phyloP scores from a whole-genome alignment of 768 basidiomycete species.

The Mycena belliarum region DNA sequence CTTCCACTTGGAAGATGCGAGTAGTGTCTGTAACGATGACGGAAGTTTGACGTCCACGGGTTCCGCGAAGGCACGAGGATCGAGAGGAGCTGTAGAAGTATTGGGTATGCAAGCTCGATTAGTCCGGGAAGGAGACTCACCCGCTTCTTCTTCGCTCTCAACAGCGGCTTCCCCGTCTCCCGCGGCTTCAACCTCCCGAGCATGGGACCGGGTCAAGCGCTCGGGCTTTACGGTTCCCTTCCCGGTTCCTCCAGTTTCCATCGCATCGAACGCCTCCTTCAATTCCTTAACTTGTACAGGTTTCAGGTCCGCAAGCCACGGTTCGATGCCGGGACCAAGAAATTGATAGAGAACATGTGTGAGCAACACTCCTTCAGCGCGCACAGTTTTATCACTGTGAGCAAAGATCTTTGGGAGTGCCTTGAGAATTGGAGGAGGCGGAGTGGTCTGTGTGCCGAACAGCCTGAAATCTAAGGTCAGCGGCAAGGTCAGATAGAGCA shows the following conservation, averaged over 20 bases:
- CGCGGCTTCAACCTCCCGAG: slow-evolving; percentile 64
- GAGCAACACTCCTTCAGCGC: slow-evolving; percentile 85
- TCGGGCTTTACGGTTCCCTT: slow-evolving; percentile 81
- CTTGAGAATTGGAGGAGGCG: slow-evolving; percentile 82
- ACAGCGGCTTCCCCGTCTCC: slow-evolving; percentile 38
- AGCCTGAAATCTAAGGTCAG: slow-evolving; percentile 42
- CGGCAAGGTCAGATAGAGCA: slow-evolving; percentile 1
- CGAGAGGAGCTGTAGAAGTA: slow-evolving; percentile 53
- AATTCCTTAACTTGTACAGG: slow-evolving; percentile 96
- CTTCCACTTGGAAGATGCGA: slow-evolving; percentile 97
- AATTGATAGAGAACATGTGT: slow-evolving; percentile 80
- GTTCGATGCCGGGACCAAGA: slow-evolving; percentile 81
- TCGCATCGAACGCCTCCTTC: slow-evolving; percentile 81
- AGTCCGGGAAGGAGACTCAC: slow-evolving; percentile 33
- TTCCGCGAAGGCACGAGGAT: slow-evolving; percentile 81
- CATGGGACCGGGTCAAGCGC: slow-evolving; percentile 73
- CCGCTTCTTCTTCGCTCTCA: slow-evolving; percentile 42
- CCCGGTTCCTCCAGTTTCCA: slow-evolving; percentile 86
- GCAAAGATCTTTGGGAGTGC: slow-evolving; percentile 89
- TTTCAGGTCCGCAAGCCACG: slow-evolving; percentile 87
- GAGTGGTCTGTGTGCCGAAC: slow-evolving; percentile 78
- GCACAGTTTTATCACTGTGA: slow-evolving; percentile 93
- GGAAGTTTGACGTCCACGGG: slow-evolving; percentile 85
- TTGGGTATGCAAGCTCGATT: slow-evolving; percentile 7
- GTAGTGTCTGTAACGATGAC: slow-evolving; percentile 64